These are phyloP conservation scores for Aspergillus nidulans DNA, from an alignment of 495 filamentous ascomycete species.

Conservation along the genomic window DNA sequence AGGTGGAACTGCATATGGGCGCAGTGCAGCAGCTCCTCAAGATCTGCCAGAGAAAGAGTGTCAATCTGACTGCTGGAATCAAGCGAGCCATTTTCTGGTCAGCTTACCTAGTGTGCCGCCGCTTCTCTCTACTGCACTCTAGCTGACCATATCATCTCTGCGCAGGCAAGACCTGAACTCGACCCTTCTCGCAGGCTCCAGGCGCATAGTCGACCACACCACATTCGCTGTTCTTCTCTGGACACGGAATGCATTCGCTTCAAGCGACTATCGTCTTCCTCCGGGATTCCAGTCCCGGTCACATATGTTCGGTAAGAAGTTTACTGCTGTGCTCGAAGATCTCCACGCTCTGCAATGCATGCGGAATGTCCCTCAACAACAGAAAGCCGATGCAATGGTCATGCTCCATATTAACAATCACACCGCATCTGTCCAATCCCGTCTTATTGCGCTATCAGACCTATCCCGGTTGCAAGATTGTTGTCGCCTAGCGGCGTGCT, in stretches of 20 bases:
- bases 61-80: conserved; percentile 31
- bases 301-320: conserved; percentile 20
- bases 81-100: conserved; percentile 41
- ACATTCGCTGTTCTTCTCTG: conserved; percentile 36
- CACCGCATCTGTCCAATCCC: conserved; percentile 34
- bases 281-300: conserved; percentile 24
- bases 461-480: conserved; percentile 21
- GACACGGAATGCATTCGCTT: conserved; percentile 27
- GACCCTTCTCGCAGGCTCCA: conserved; percentile 30
- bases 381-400: conserved; percentile 19
- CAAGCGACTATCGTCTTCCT: conserved; percentile 22
- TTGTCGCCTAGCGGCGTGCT: conserved; percentile 34
- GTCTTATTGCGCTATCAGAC: conserved; percentile 23
- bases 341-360: conserved; percentile 35
- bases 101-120: background rate
- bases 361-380: conserved; percentile 21
- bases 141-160: background rate
- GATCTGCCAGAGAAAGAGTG: conserved; percentile 20
- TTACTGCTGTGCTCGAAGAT: conserved; percentile 32
- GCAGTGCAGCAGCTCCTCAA: conserved; percentile 30
- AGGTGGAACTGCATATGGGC: conserved; percentile 34
- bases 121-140: background rate
- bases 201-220: conserved; percentile 30
- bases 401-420: conserved; percentile 38
- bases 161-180: conserved; percentile 37